Evolutionary conservation across 2,329 filamentous ascomycete species (phyloP), one percentile per base, ranked within the genome.

Genomic region (Cryphonectria radicalis): DNA sequence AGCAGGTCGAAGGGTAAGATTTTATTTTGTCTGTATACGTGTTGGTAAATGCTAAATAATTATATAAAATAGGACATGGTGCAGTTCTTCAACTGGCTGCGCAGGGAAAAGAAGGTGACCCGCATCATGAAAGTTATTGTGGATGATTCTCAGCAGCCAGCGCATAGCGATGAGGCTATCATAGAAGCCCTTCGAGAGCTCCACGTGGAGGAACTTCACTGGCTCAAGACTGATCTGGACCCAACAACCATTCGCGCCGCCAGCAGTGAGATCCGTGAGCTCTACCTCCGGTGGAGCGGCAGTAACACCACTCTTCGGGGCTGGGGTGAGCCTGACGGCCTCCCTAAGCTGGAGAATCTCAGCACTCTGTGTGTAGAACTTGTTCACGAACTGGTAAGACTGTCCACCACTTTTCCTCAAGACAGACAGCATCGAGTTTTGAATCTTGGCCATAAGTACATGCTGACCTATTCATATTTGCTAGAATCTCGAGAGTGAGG

Each of bases 91-190:
- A 13, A 40, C 22, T 50, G 35, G 53, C 42, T 63, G 19, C 42
- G n/a, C 6, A 32, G 32, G 35, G 40, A 43, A 22, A 68, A 62
- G 66, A 50, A 50, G 35, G 66, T 68, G 3, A 60, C 25, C 8
- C 59, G 28, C 13, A 50, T 68, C 37, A 28, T 68, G 35, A 42
- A 62, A 62, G 66, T 62, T 0, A 62, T 62, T 32, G 40, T 62
- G 37, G 66, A 68, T 22, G 66, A 68, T 22, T 32, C 57, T 25
- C 19, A 40, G 22, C 13, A 60, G 66, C 66, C 66, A 42, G 50
- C 66, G 10, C 66, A 68, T 25, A 68, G 53, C 14, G 66, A 68
- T 62, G 66, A 68, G 57, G 28, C 53, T 8, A 50, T 68, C 5
- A 46, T 60, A 62, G 35, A 22, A 6, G 13, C 25, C 32, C 50